Evolutionary conservation across 2,329 filamentous ascomycete species (phyloP).

Genomic region (Fonsecaea multimorphosa): DNA sequence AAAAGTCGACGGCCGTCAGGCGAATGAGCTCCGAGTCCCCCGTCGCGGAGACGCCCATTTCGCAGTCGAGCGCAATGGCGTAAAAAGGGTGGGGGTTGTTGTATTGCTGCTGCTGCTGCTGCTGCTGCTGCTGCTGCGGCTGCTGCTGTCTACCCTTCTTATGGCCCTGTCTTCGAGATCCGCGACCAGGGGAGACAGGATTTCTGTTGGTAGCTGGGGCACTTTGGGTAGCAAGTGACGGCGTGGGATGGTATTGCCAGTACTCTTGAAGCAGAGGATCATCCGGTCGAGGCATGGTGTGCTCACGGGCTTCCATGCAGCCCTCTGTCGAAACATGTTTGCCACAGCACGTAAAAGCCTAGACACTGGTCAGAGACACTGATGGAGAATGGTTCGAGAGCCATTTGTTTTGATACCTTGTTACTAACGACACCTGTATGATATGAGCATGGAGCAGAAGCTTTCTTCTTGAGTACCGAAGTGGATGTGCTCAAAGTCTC

Average conservation of each 20-base stretch:
- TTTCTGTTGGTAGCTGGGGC: too few relatives aligned
- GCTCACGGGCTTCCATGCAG: constrained; percentile 11
- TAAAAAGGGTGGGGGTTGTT: neutral
- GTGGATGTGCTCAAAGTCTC: neutral
- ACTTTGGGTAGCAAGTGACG: neutral
- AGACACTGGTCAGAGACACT: neutral
- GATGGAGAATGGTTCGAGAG: neutral
- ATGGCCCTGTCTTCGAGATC: neutral
- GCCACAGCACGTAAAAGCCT: constrained; percentile 28
- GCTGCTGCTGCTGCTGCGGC: neutral
- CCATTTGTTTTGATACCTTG: constrained; percentile 11
- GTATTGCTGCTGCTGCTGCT: neutral
- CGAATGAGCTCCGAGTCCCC: constrained; percentile 61
- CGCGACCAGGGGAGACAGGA: neutral
- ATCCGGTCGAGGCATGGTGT: constrained; percentile 11
- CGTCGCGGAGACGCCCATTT: constrained; percentile 58
- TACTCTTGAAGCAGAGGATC: constrained; percentile 9
- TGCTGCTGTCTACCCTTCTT: constrained; percentile 1
- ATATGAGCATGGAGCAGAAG: constrained; percentile 3
- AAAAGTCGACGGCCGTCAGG: constrained; percentile 59
- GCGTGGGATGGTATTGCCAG: constrained; percentile 25
- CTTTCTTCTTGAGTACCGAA: neutral
- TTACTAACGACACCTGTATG: constrained; percentile 11
- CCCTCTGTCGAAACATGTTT: constrained; percentile 20
- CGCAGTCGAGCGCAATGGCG: constrained; percentile 60